A percentile compares a stretch with the other conserved stretches of the same genome.
These are phyloP conservation scores for Dendrobium huoshanense DNA, from an alignment of 106 monocot genomes.

Conservation along the genomic window DNA sequence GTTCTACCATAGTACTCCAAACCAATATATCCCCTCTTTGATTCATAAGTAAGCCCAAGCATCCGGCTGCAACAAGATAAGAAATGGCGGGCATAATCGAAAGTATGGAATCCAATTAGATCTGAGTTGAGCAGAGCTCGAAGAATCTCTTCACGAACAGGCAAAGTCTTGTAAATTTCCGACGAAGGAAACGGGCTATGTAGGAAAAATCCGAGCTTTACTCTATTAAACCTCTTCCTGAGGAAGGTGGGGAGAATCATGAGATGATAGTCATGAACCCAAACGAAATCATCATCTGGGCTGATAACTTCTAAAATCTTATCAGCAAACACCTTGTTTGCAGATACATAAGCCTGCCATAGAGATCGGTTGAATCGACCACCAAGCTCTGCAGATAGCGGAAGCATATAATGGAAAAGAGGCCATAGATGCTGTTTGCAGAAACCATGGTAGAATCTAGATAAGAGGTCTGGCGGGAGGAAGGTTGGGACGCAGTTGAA, in stretches of 20 bases:
- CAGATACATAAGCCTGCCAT: conserved; percentile 72
- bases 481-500: conserved; percentile 62
- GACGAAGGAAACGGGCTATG: conserved; percentile 69
- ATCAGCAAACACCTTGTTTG: conserved; percentile 69
- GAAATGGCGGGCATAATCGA: conserved; percentile 77
- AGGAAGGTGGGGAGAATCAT: conserved; percentile 72
- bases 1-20: conserved; percentile 67
- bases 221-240: conserved; percentile 55
- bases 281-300: conserved; percentile 60
- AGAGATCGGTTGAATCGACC: conserved; percentile 50
- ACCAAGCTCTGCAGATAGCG: conserved; percentile 55
- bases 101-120: conserved; percentile 71
- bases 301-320: conserved; percentile 61
- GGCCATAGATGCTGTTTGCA: conserved; percentile 83
- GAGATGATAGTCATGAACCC: conserved; percentile 81
- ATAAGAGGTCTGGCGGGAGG: conserved; percentile 36
- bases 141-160: conserved; percentile 55
- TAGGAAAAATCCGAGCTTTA: conserved; percentile 77
- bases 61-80: conserved; percentile 63
- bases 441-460: conserved; percentile 62
- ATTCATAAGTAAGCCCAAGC: conserved; percentile 61
- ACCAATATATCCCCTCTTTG: conserved; percentile 61
- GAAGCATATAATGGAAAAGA: conserved; percentile 75
- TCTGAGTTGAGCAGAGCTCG: conserved; percentile 57
- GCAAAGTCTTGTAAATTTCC: conserved; percentile 57